phyloP scores from a whole-genome alignment of 1,284 basidiomycete species.

The Apiotrichum gracile region DNA sequence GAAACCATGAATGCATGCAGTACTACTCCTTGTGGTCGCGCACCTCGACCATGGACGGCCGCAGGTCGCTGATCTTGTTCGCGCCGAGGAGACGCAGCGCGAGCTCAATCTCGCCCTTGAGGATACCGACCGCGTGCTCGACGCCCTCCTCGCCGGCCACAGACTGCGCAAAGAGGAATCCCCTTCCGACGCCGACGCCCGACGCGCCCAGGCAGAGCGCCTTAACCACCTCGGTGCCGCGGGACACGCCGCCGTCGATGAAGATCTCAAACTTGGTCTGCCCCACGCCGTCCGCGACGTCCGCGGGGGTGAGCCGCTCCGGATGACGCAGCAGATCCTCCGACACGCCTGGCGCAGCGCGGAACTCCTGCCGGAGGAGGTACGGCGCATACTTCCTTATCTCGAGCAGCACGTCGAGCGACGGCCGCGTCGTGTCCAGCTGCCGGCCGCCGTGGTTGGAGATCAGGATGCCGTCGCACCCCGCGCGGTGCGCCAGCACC shows the following conservation, averaged over 20 bases:
- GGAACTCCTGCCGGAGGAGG: conserved; percentile 36
- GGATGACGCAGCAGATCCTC: conserved; percentile 55
- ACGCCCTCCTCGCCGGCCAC: conserved; percentile 81
- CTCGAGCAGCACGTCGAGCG: conserved; percentile 68
- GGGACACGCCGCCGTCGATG: conserved; percentile 77
- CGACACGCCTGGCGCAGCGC: conserved; percentile 30
- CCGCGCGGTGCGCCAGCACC: conserved; percentile 47
- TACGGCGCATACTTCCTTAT: conserved; percentile 52
- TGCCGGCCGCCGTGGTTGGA: conserved; percentile 52
- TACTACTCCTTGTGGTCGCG: too few relatives aligned
- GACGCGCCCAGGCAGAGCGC: conserved; percentile 84
- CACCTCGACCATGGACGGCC: conserved; percentile 44
- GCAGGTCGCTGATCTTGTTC: conserved; percentile 52
- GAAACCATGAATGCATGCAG: too few relatives aligned
- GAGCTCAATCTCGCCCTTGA: conserved; percentile 55
- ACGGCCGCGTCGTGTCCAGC: conserved; percentile 55
- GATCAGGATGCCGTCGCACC: conserved; percentile 50
- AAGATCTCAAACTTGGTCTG: conserved; percentile 58
- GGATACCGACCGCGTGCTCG: conserved; percentile 56
- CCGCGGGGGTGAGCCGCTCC: conserved; percentile 56
- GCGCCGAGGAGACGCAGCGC: conserved; percentile 75
- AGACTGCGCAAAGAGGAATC: conserved; percentile 88
- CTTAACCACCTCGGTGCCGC: conserved; percentile 88
- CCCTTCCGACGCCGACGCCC: conserved; percentile 81
- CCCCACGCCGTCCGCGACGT: conserved; percentile 5